Evolutionary conservation across 805 yeast genomes (phyloP).

Genomic region (Kuraishia ogatae): DNA sequence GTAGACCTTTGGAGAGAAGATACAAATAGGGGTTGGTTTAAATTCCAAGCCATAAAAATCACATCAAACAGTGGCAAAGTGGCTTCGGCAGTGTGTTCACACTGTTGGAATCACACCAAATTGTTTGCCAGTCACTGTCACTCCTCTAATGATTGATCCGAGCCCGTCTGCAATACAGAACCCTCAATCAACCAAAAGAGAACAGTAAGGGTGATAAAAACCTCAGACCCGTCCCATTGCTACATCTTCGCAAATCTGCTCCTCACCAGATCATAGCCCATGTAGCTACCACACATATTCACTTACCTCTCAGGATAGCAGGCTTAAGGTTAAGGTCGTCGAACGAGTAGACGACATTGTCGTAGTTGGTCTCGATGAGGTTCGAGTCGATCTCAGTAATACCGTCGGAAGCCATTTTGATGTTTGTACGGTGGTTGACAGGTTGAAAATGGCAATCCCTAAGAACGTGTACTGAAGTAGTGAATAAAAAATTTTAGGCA

Average conservation of each 20-base stretch:
- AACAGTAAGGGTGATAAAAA: too few relatives aligned
- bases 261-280: background rate
- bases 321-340: slow-evolving; percentile 74
- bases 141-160: background rate
- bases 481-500: background rate
- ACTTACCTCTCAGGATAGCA: slow-evolving; percentile 53
- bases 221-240: background rate
- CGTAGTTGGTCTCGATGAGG: slow-evolving; percentile 91
- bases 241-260: background rate
- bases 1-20: too few relatives aligned
- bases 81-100: too few relatives aligned
- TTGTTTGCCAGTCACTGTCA: too few relatives aligned
- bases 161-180: too few relatives aligned
- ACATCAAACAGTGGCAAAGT: too few relatives aligned
- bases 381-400: slow-evolving; percentile 74
- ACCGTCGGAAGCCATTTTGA: slow-evolving; percentile 51
- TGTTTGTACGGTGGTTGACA: slow-evolving; percentile 1
- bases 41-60: too few relatives aligned
- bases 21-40: too few relatives aligned
- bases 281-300: background rate
- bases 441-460: background rate
- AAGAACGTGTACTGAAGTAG: background rate
- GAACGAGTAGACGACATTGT: slow-evolving; percentile 72
- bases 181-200: too few relatives aligned
- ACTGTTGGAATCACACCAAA: too few relatives aligned